Percentiles rank a stretch among this genome's conserved stretches.
These are phyloP conservation scores for Ustilago bromivora DNA, from an alignment of 1,284 basidiomycete species.

Conservation along the genomic window DNA sequence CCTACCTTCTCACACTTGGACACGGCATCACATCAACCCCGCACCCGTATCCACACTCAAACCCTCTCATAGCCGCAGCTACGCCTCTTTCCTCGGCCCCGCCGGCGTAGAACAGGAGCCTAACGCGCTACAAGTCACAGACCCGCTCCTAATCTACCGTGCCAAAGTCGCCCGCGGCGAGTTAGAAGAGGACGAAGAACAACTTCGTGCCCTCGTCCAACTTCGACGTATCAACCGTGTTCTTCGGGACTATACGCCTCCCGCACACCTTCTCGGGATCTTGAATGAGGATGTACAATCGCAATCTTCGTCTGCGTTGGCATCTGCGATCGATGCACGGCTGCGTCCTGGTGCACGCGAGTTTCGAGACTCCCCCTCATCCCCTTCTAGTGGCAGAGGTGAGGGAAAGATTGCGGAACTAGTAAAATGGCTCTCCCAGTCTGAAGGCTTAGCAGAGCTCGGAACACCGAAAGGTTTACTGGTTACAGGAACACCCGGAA, in stretches of 20 bases:
- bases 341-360: slow-evolving; percentile 17
- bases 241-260: slow-evolving; percentile 74
- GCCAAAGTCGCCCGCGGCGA: slow-evolving; percentile 73
- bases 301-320: slow-evolving; percentile 27
- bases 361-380: slow-evolving; percentile 34
- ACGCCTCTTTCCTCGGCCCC: slow-evolving; percentile 15
- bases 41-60: not conserved
- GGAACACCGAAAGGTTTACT: slow-evolving; percentile 75
- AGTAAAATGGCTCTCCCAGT: slow-evolving; percentile 74
- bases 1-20: not conserved
- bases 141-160: slow-evolving; percentile 61
- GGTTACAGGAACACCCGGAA: slow-evolving; percentile 74
- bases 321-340: slow-evolving; percentile 29
- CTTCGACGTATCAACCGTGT: slow-evolving; percentile 73
- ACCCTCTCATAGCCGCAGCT: slow-evolving; percentile 4
- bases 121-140: slow-evolving; percentile 53
- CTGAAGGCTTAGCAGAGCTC: slow-evolving; percentile 75
- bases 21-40: not conserved
- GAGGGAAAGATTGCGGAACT: slow-evolving; percentile 69
- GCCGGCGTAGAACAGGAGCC: slow-evolving; percentile 6
- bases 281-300: slow-evolving; percentile 40
- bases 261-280: slow-evolving; percentile 65
- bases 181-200: slow-evolving; percentile 77
- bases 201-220: slow-evolving; percentile 77
- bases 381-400: not conserved